A percentile compares a stretch with the other conserved stretches of the same genome.
Conservation (phyloP, 306 rosid genomes). For the Fragaria vesca region DNA sequence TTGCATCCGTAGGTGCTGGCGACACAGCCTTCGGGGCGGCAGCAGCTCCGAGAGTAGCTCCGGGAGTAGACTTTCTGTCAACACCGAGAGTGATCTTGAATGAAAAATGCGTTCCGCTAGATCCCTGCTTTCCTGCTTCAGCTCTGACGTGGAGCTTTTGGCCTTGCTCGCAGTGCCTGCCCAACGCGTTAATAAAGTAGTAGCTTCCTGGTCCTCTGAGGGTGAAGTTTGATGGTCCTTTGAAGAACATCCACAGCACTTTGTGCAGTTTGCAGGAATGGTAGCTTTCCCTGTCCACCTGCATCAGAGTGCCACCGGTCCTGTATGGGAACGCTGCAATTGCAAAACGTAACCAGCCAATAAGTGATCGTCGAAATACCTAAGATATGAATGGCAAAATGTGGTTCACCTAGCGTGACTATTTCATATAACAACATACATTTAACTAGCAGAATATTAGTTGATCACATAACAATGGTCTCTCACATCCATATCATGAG, state of each 20-base stretch:
- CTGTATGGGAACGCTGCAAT: conserved; percentile 56
- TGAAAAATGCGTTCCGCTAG: conserved; percentile 23
- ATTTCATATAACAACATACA: background rate
- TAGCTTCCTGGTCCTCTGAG: conserved; percentile 44
- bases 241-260: conserved; percentile 24
- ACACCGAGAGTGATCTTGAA: conserved; percentile 21
- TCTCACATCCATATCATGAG: background rate
- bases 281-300: conserved; percentile 42
- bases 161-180: conserved; percentile 76
- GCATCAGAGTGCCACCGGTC: conserved; percentile 42
- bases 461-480: background rate
- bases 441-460: too few species aligned
- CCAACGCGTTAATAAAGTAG: conserved; percentile 53
- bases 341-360: background rate
- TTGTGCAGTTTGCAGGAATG: conserved; percentile 30
- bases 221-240: conserved; percentile 41
- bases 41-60: background rate
- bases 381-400: background rate
- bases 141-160: conserved; percentile 55
- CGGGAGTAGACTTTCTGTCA: background rate
- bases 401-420: too few species aligned
- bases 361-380: background rate
- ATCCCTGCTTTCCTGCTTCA: conserved; percentile 14
- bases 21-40: background rate
- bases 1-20: background rate